Evolutionary conservation across 2,329 filamentous ascomycete genomes (phyloP), one percentile per base, ranked within the genome.

Genomic region (Penicillium sp.): DNA sequence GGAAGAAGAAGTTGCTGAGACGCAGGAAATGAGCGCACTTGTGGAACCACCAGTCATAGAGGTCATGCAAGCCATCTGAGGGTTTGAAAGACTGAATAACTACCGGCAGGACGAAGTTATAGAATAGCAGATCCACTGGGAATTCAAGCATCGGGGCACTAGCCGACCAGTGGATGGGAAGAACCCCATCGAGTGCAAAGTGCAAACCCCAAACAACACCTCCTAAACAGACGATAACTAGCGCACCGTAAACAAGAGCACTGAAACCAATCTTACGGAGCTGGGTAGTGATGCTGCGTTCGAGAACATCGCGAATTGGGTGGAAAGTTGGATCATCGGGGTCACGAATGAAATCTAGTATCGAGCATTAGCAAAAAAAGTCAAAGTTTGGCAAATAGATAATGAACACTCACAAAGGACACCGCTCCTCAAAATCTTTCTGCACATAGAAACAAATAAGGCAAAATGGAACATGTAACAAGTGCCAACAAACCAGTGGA

Each of bases 381-480:
- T 34, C 16, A 43, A 39, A 2, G 19, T 18, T 34, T 11, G 8
- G 9, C 16, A 41, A 16, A 9, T 38, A 3, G 13, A 38, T 7
- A 6, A 47, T 27, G 23, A 23, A 29, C 41, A 81, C 87, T 82
- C 79, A 90, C 87, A 97, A 55, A 99, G 79, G 38, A 99, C 94
- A 47, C 94, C 94, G 62, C 86, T 91, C 59, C 94, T 87, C 87
- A 99, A 90, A 55, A 97, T 96, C 77, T 96, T 97, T 59, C 94
- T 87, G 74, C 94, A 99, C 92, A 99, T 97, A 53, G 92, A 95
- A 16, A 99, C 94, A 70, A 99, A 99, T 3, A 99, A 82, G 5
- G 94, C 94, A 70, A 99, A 99, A 71, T 99, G 94, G 76, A 99
- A 99, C 95, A 99, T 99, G 74, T 99, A 99, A 59, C 92, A 96